These are phyloP conservation scores for Adansonia digitata DNA, from an alignment of 345 rosid species.

Conservation along the genomic window DNA sequence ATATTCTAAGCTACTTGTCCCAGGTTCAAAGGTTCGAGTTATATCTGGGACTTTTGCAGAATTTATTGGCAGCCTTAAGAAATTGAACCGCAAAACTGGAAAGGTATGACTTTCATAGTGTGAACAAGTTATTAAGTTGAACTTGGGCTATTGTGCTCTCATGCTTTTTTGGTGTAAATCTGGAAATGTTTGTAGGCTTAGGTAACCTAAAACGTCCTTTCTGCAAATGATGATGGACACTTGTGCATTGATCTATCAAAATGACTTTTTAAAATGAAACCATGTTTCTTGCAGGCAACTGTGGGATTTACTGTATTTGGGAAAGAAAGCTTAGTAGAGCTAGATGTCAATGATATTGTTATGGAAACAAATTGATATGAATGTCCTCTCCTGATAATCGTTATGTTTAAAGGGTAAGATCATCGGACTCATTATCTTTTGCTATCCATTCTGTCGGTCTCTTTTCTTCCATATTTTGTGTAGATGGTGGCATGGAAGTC, in stretches of 20 bases:
- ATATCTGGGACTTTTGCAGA: conserved; percentile 74
- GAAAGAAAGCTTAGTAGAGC: conserved; percentile 75
- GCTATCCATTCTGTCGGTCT: neutral
- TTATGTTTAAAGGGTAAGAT: conserved; percentile 16
- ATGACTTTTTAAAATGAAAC: neutral
- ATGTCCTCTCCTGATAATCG: conserved; percentile 9
- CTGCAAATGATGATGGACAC: neutral
- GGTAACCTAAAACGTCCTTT: neutral
- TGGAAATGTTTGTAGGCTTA: neutral
- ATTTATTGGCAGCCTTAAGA: conserved; percentile 66
- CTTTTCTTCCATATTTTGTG: neutral
- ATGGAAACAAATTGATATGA: conserved; percentile 38
- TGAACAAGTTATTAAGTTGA: neutral
- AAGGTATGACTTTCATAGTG: conserved; percentile 39
- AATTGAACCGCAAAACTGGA: conserved; percentile 62
- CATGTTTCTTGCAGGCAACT: conserved; percentile 59
- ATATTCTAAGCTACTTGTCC: conserved; percentile 33
- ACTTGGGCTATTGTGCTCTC: neutral
- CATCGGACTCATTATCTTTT: neutral
- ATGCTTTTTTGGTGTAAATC: neutral
- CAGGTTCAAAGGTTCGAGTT: conserved; percentile 71
- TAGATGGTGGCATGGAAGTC: neutral
- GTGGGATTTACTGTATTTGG: conserved; percentile 78
- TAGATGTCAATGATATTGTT: conserved; percentile 69
- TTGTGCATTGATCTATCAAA: neutral